Evolutionary conservation across 2,329 filamentous ascomycete species (phyloP).

Genomic region (Aspergillus sp.): DNA sequence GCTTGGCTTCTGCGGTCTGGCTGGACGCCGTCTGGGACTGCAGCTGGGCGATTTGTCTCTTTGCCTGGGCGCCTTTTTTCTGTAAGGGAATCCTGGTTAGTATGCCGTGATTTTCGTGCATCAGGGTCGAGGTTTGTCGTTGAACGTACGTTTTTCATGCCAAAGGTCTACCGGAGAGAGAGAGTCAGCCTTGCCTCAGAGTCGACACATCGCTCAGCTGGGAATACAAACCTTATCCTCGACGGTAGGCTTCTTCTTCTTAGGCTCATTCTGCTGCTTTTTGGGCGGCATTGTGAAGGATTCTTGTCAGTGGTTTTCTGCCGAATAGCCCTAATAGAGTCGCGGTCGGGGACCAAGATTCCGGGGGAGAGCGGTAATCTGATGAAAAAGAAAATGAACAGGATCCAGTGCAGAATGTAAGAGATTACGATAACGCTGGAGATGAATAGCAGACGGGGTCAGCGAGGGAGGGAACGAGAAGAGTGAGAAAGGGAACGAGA

Average conservation of each 20-base stretch:
- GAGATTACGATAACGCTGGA: no score
- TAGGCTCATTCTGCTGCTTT: constrained; percentile 35
- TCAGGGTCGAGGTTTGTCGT: no score
- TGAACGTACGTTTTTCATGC: constrained; percentile 78
- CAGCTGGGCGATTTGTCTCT: constrained; percentile 84
- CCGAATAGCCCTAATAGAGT: no score
- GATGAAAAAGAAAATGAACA: no score
- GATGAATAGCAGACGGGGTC: no score
- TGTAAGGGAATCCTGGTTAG: constrained; percentile 14
- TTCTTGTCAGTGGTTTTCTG: no score
- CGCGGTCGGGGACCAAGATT: not conserved
- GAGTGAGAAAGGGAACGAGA: not conserved
- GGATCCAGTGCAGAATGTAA: no score
- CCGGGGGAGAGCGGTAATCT: no score
- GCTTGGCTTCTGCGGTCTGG: constrained; percentile 80
- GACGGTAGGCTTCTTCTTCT: constrained; percentile 47
- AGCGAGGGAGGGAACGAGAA: not conserved
- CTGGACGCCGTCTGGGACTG: constrained; percentile 61
- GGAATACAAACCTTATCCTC: constrained; percentile 60
- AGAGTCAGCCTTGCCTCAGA: constrained; percentile 12
- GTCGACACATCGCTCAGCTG: not conserved
- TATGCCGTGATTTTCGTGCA: no score
- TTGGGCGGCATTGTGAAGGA: constrained; percentile 40
- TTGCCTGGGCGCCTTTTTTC: constrained; percentile 87
- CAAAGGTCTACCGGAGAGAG: constrained; percentile 58